These are phyloP conservation scores for Coccomyxa sp. DNA, from an alignment of 139 green algal genomes.

Conservation along the genomic window DNA sequence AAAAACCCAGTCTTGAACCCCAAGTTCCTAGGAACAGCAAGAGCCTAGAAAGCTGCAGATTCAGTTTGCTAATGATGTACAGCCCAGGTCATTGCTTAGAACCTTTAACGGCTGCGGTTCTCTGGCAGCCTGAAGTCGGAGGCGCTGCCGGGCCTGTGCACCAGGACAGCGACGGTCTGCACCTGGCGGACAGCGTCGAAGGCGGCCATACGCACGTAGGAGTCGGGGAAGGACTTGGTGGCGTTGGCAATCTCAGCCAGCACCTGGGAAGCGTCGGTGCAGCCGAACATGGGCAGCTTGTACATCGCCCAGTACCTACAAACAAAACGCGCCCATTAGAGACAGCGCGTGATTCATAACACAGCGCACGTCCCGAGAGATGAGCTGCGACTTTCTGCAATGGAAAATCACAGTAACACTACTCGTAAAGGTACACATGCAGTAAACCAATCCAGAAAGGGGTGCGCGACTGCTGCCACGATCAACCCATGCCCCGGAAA, in stretches of 20 bases:
- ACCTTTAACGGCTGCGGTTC: not conserved
- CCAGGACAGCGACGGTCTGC: constrained; percentile 67
- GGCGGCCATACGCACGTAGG: constrained; percentile 73
- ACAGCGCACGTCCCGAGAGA: not conserved
- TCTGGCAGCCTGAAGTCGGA: constrained; percentile 5
- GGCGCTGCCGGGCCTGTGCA: constrained; percentile 35
- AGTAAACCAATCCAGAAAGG: not conserved
- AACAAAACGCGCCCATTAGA: not conserved
- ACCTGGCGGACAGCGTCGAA: constrained; percentile 53
- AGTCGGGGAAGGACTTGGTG: constrained; percentile 85
- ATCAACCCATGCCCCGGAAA: not conserved
- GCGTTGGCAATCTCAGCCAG: constrained; percentile 81
- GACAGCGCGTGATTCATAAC: not conserved
- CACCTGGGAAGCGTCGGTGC: constrained; percentile 84
- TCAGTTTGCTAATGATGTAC: too few relatives aligned
- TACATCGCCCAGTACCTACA: constrained; percentile 99
- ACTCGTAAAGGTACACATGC: not conserved
- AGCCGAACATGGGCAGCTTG: constrained; percentile 99
- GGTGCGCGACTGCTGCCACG: not conserved
- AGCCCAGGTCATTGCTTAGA: too few relatives aligned
- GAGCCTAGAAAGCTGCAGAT: too few relatives aligned
- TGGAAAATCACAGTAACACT: not conserved
- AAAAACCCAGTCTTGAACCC: too few relatives aligned
- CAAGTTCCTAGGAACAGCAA: too few relatives aligned
- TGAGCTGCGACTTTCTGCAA: not conserved